Percentiles rank a stretch among this genome's conserved stretches.
These are phyloP conservation scores for Triglochin maritima DNA, from an alignment of 106 monocot species.

Conservation along the genomic window DNA sequence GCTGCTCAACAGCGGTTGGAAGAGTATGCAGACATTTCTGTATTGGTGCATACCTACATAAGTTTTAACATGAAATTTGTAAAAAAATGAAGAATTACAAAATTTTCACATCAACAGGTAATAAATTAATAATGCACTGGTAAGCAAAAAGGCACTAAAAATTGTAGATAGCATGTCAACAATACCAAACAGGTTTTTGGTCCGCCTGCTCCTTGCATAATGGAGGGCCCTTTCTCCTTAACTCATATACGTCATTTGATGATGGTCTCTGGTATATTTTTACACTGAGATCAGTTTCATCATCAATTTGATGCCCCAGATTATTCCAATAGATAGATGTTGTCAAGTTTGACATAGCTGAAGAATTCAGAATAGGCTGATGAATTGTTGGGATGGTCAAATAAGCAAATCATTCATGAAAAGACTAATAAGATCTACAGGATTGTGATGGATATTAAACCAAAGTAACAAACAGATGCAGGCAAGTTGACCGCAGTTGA, in stretches of 20 bases:
- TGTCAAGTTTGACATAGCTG: slow-evolving; percentile 62
- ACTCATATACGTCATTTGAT: slow-evolving; percentile 78
- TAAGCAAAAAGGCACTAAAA: too few relatives aligned
- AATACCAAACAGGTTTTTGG: slow-evolving; percentile 67
- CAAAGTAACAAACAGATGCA: too few relatives aligned
- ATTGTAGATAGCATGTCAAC: neutral
- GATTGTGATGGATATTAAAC: too few relatives aligned
- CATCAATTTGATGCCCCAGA: slow-evolving; percentile 72
- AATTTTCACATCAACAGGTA: too few relatives aligned
- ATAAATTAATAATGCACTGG: too few relatives aligned
- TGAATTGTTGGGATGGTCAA: too few relatives aligned
- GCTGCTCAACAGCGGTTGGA: slow-evolving; percentile 65
- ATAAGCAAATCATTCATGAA: neutral
- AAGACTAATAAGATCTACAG: neutral
- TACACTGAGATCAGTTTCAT: slow-evolving; percentile 50
- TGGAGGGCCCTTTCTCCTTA: slow-evolving; percentile 67
- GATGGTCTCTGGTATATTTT: slow-evolving; percentile 88
- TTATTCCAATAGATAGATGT: slow-evolving; percentile 72
- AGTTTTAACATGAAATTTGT: too few relatives aligned
- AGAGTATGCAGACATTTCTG: slow-evolving; percentile 60
- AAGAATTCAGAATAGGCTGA: slow-evolving; percentile 2
- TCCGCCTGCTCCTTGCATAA: slow-evolving; percentile 66
- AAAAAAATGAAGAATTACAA: too few relatives aligned
- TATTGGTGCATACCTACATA: slow-evolving; percentile 60
- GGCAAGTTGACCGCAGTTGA: too few relatives aligned